Base-by-base conservation (phyloP, 257 asterid species). In the Plectranthus barbatus region DNA sequence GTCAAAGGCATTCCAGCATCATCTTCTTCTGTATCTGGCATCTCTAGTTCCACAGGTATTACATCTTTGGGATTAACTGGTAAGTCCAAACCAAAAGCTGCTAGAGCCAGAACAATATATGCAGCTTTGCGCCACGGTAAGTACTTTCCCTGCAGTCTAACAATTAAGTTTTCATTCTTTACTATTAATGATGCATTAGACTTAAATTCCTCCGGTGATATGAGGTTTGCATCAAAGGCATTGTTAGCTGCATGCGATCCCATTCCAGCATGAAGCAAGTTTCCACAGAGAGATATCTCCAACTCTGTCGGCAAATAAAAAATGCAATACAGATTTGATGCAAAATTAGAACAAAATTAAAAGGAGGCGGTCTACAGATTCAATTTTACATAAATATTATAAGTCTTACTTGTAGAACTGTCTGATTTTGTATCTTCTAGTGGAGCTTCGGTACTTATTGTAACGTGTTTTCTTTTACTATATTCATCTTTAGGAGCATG, bases 101-200 rank as follows among this genome's bases (percentile, higher is more conserved):
- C 87, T 83, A 75, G 71, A 33, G 96, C 96, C 58, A 93, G 92
- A 79, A 87, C 58, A 37, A 80, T 56, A 15, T 83, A 87, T 49
- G 79, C 85, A 58, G 95, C 92, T 80, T 86, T 93, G 65, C 78
- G 84, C 96, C 97, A 86, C 6, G 82, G 79, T 68, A 93, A 67
- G 81, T 93, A 93, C 69, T 76, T 84, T 56, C 88, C 96, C 31
- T 75, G 84, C 71, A 90, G 55, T 66, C 97, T 82, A 60, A 85
- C 77, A 24, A 83, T 76, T 67, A 92, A 69, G 74, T 92, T 80
- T 68, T 87, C 89, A 45, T 82, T 79, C 37, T 81, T 74, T 64
- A 83, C 64, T 29, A 87, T 83, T 21, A 84, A 74, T 15, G 77
- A 19, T 18, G 86, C 80, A 37, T 91, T 80, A 24, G 74, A 65